Evolutionary conservation across 179 eudicot genomes (phyloP), one percentile per base, ranked within the genome.

Genomic region (Spergularia azorica): DNA sequence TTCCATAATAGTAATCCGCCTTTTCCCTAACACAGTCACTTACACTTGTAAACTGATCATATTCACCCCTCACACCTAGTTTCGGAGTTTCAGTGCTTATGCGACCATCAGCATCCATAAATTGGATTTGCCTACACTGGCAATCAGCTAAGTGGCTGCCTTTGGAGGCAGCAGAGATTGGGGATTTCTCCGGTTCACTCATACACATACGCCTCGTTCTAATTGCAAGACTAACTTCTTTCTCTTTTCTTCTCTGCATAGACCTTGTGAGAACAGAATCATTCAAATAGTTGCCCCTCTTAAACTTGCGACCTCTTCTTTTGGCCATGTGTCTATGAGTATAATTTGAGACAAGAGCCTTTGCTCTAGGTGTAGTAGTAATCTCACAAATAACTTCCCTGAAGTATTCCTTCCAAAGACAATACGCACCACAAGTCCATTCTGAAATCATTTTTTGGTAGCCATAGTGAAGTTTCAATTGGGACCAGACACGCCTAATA

Each of bases 391-490:
- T 63, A 76, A 71, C 83, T 79, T 86, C 88, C 61, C 66, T 69
- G 41, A 83, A 81, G 71, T 86, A 86, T 74, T 83, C 82, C 72
- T 86, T 86, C 88, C 88, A 86, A 69, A 86, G 67, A 41, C 69
- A 70, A 62, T 81, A 83, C 41, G 88, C 81, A 73, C 88, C 88
- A 65, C 86, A 86, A 21, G 86, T 83, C 88, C 88, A 86, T 75
- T 86, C 86, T 4, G 86, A 76, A 70, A 86, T 81, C 88, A 86
- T 86, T 71, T 86, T 86, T 79, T 52, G 39, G 48, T 83, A 86
- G 16, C 88, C 88, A 74, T 86, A 86, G 62, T 86, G 83, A n/a
- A 64, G 81, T 79, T 78, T 72, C 79, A 86, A 76, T 39, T 54
- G 79, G 70, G 84, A 81, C 88, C 88, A 86, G n/a, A 81, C 75